phyloP scores from a whole-genome alignment of 495 filamentous ascomycete species.

The Antarctomyces pellizariae region DNA sequence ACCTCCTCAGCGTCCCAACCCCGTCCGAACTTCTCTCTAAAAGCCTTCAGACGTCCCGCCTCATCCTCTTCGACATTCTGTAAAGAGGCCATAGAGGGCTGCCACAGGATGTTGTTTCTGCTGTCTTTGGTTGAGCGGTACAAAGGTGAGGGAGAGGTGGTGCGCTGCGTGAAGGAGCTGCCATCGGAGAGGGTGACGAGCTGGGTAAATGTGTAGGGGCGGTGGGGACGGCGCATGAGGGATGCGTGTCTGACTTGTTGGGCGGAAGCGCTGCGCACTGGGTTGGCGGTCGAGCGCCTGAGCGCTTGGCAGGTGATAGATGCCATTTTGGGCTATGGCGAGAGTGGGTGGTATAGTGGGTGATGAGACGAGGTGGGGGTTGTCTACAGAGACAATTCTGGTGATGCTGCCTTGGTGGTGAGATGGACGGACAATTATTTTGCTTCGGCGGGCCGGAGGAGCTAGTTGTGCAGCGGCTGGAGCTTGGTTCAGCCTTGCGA shows the following conservation, averaged over 20 bases:
- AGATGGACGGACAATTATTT: not conserved
- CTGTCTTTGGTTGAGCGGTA: slow-evolving; percentile 63
- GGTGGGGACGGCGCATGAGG: slow-evolving; percentile 66
- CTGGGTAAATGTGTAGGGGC: slow-evolving; percentile 92
- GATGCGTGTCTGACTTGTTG: slow-evolving; percentile 48
- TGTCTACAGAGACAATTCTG: slow-evolving; percentile 6
- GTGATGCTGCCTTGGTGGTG: slow-evolving; percentile 9
- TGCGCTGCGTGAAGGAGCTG: slow-evolving; percentile 64
- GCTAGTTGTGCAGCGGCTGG: no score
- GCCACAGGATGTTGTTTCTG: slow-evolving; percentile 75
- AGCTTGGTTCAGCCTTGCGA: no score
- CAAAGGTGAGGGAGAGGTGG: slow-evolving; percentile 59
- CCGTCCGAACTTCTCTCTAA: slow-evolving; percentile 62
- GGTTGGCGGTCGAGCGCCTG: slow-evolving; percentile 8
- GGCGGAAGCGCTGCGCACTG: slow-evolving; percentile 10
- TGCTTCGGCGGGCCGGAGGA: no score
- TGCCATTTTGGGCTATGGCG: slow-evolving; percentile 18
- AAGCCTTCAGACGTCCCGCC: slow-evolving; percentile 70
- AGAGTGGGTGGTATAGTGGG: slow-evolving; percentile 6
- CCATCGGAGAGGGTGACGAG: slow-evolving; percentile 88
- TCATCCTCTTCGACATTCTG: slow-evolving; percentile 84
- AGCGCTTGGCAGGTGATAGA: slow-evolving; percentile 7
- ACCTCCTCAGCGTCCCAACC: slow-evolving; percentile 38
- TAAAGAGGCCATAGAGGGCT: slow-evolving; percentile 54
- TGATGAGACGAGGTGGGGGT: slow-evolving; percentile 5